phyloP scores from a whole-genome alignment of 176 grass and related monocot species.

The Aegilops speltoides region DNA sequence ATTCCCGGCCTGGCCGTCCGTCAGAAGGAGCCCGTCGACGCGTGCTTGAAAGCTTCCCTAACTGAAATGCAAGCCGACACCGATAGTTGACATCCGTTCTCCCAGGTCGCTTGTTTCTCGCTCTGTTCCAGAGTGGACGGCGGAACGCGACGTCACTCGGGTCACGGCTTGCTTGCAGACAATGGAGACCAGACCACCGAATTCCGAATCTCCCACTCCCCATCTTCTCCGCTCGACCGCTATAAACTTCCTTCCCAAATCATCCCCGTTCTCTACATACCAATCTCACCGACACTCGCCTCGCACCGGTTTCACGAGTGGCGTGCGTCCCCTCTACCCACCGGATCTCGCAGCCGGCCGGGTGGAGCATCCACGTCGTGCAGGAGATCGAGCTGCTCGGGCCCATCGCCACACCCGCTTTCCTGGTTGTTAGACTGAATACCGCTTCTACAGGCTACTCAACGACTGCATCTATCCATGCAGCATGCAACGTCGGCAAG shows the following conservation, averaged over 20 bases:
- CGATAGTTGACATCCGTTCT: too few species aligned
- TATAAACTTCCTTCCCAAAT: slow-evolving; percentile 30
- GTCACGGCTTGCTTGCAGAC: background rate
- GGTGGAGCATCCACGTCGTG: too few species aligned
- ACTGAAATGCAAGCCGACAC: background rate
- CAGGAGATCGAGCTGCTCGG: background rate
- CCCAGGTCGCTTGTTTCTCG: background rate
- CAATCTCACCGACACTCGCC: background rate
- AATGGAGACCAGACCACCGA: background rate
- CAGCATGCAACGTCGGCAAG: too few species aligned
- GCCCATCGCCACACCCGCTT: too few species aligned
- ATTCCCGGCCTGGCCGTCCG: background rate
- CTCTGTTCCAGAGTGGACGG: background rate
- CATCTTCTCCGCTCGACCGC: background rate
- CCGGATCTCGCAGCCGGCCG: too few species aligned
- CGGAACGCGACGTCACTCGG: background rate
- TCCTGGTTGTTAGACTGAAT: too few species aligned
- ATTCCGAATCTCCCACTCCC: background rate
- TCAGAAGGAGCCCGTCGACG: background rate
- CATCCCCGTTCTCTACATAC: background rate
- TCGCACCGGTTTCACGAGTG: too few species aligned
- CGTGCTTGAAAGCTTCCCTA: background rate
- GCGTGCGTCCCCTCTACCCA: too few species aligned
- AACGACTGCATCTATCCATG: too few species aligned
- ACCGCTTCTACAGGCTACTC: too few species aligned